These are phyloP conservation scores for Meyerozyma sp. DNA, from an alignment of 1,139 yeast genomes.

Conservation along the genomic window DNA sequence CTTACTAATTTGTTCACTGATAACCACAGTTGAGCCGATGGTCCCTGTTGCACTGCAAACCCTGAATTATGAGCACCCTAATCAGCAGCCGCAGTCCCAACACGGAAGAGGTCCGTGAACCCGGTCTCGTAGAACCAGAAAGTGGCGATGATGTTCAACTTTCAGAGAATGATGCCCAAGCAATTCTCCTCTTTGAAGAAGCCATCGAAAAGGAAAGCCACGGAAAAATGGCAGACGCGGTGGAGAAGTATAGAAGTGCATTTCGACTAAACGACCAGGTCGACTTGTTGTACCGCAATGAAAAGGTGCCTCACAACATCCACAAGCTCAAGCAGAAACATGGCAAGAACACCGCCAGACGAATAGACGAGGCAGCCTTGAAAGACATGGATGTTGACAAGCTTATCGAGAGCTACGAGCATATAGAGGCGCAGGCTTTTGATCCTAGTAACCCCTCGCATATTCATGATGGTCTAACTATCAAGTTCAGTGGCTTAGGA, in stretches of 20 bases:
- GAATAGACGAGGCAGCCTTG: conserved; percentile 28
- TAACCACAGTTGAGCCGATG: neutral
- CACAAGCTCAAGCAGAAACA: conserved; percentile 20
- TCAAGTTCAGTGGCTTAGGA: conserved; percentile 29
- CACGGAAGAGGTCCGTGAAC: neutral
- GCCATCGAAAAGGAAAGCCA: conserved; percentile 69
- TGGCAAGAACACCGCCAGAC: conserved; percentile 25
- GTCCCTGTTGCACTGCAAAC: neutral
- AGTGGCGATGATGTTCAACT: neutral
- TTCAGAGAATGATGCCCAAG: conserved; percentile 26
- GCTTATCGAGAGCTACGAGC: conserved; percentile 27
- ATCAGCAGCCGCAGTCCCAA: neutral
- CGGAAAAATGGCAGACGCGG: conserved; percentile 80
- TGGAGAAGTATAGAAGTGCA: conserved; percentile 67
- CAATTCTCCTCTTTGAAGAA: conserved; percentile 59
- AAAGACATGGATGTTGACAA: conserved; percentile 33
- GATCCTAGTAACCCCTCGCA: conserved; percentile 16
- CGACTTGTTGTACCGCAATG: conserved; percentile 59
- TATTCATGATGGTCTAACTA: conserved; percentile 15
- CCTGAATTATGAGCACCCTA: neutral
- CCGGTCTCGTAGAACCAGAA: neutral
- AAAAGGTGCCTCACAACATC: conserved; percentile 32
- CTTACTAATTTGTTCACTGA: conserved; percentile 1
- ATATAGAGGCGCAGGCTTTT: conserved; percentile 25
- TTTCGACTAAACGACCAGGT: conserved; percentile 62